These are phyloP conservation scores for Capsicum chinense DNA, from an alignment of 257 asterid species.

Conservation along the genomic window DNA sequence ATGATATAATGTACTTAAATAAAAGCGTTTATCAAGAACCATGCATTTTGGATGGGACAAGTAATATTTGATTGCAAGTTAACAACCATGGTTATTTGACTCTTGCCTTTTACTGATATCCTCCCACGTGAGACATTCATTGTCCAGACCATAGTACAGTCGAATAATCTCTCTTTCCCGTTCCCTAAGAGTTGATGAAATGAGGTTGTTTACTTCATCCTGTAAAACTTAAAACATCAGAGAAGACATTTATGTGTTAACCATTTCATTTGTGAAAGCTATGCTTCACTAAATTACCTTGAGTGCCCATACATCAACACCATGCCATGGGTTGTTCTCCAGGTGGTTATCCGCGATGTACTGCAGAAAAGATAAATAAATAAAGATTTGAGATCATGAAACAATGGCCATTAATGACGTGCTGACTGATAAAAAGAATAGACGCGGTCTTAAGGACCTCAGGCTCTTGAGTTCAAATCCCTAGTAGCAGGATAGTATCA, in stretches of 20 bases:
- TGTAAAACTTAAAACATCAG: conserved; percentile 40
- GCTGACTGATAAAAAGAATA: background rate
- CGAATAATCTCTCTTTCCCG: conserved; percentile 87
- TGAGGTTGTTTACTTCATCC: conserved; percentile 88
- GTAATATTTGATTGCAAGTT: background rate
- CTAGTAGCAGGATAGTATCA: background rate
- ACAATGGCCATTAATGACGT: background rate
- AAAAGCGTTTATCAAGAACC: background rate
- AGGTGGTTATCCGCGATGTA: conserved; percentile 75
- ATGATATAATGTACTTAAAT: background rate
- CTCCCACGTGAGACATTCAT: conserved; percentile 96
- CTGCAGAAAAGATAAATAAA: conserved; percentile 46
- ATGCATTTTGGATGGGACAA: background rate
- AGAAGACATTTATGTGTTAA: background rate
- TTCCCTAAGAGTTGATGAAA: conserved; percentile 58
- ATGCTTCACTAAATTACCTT: conserved; percentile 59
- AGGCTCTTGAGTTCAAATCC: background rate
- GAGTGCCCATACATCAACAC: conserved; percentile 76
- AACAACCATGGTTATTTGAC: background rate
- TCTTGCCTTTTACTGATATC: conserved; percentile 85
- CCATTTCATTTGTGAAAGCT: background rate
- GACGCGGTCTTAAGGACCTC: background rate
- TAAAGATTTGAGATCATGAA: background rate
- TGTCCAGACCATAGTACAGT: conserved; percentile 82
- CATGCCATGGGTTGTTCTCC: conserved; percentile 91